Conservation (phyloP, 805 yeast species). For the Metschnikowia drakensbergensis region DNA sequence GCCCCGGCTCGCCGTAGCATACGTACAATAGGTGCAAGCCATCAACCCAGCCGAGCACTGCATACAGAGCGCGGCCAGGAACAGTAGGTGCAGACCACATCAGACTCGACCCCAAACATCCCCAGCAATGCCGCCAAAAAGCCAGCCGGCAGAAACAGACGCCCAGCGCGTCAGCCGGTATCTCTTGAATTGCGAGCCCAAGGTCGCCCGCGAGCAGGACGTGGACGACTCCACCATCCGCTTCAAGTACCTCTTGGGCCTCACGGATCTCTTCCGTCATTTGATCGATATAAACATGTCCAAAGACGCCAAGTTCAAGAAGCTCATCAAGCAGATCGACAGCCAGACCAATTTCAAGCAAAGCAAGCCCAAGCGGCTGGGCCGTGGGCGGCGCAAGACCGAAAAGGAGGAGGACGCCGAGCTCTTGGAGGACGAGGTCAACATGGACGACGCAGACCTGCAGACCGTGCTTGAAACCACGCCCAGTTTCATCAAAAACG, state of each 20-base stretch:
- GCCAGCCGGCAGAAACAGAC: constrained; percentile 4
- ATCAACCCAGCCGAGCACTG: neutral
- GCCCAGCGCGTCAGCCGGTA: constrained; percentile 10
- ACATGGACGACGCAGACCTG: constrained; percentile 47
- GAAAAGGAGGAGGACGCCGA: constrained; percentile 97
- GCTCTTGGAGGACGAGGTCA: constrained; percentile 75
- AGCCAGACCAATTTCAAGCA: constrained; percentile 40
- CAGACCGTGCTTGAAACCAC: constrained; percentile 76
- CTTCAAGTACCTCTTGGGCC: constrained; percentile 72
- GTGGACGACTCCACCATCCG: constrained; percentile 70
- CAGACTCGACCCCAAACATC: neutral
- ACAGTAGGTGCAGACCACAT: neutral
- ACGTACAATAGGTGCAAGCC: too few relatives aligned
- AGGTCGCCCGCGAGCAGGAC: constrained; percentile 47
- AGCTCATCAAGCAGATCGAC: constrained; percentile 55
- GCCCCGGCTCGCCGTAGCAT: too few relatives aligned
- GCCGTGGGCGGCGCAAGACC: constrained; percentile 69
- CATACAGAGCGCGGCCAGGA: neutral
- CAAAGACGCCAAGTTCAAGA: constrained; percentile 69
- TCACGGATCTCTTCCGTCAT: constrained; percentile 84
- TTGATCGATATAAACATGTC: constrained; percentile 80
- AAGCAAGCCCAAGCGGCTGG: constrained; percentile 18
- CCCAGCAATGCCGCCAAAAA: neutral
- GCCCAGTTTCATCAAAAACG: constrained; percentile 69
- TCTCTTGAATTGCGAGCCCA: constrained; percentile 43